phyloP scores from a whole-genome alignment of 2,329 filamentous ascomycete genomes.

The Bipolaris bicolor region DNA sequence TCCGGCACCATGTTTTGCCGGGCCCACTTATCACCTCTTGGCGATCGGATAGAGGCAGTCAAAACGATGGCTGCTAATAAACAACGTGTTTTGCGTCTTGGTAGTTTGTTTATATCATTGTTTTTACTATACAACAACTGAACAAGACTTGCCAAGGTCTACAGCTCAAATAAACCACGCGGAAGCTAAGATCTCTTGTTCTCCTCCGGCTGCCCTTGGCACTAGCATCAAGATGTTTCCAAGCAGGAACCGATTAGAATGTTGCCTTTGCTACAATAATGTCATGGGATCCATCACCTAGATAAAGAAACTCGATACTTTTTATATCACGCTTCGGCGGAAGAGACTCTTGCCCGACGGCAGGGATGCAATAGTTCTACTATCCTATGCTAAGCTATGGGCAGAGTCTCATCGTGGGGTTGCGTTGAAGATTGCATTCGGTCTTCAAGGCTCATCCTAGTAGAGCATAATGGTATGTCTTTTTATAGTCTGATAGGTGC shows the following conservation, averaged over 20 bases:
- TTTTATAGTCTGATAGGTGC: not conserved
- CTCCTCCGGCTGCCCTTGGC: conserved; percentile 38
- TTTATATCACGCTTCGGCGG: not conserved
- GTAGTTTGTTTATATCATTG: no score
- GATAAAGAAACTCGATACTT: no score
- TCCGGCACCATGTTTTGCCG: conserved; percentile 9
- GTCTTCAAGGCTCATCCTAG: no score
- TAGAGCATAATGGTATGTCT: not conserved
- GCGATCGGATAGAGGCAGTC: not conserved
- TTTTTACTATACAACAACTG: no score
- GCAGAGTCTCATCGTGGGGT: no score
- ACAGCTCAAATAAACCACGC: conserved; percentile 41
- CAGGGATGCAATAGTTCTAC: no score
- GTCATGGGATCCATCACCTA: no score
- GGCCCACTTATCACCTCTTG: not conserved
- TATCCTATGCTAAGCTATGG: no score
- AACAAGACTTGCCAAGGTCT: not conserved
- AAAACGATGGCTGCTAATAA: no score
- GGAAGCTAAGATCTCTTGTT: conserved; percentile 40
- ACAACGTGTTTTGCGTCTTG: no score
- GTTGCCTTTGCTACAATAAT: no score
- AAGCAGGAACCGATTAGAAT: not conserved
- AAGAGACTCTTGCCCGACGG: not conserved
- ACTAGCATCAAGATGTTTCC: conserved; percentile 32
- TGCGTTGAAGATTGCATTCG: no score